phyloP scores from a whole-genome alignment of 352 stramenopile species.

The Globisporangium orthogonon region DNA sequence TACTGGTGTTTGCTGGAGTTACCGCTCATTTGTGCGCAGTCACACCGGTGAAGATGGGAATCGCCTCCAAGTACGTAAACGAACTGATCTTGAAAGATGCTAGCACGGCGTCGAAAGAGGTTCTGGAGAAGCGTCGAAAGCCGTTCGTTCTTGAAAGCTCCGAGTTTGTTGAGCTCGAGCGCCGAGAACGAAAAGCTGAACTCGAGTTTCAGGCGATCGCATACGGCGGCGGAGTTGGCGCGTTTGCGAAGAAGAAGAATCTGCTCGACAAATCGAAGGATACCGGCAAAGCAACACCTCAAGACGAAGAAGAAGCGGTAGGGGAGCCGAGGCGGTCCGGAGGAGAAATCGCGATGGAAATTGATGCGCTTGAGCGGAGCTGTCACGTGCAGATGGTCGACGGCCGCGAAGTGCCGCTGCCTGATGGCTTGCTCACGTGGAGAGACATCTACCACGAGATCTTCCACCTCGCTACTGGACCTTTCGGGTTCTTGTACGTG shows the following conservation, averaged over 20 bases:
- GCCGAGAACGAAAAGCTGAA: constrained; percentile 66
- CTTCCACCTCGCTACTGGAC: constrained; percentile 37
- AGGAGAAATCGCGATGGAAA: constrained; percentile 56
- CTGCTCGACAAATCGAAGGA: constrained; percentile 7
- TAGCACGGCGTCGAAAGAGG: constrained; percentile 56
- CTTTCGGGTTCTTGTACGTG: constrained; percentile 63
- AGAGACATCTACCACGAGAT: constrained; percentile 29
- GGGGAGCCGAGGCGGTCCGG: constrained; percentile 19
- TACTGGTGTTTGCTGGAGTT: constrained; percentile 71
- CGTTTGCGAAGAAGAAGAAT: constrained; percentile 51
- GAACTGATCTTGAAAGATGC: constrained; percentile 86
- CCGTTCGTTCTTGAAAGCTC: constrained; percentile 72
- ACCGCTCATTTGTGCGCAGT: constrained; percentile 75
- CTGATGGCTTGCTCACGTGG: constrained; percentile 41
- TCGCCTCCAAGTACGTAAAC: constrained; percentile 86
- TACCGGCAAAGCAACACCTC: background rate
- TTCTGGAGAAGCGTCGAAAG: constrained; percentile 53
- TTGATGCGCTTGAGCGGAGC: constrained; percentile 58
- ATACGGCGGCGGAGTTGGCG: constrained; percentile 50
- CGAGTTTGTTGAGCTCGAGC: constrained; percentile 73
- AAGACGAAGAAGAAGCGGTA: background rate
- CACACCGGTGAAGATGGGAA: constrained; percentile 84
- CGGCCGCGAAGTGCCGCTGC: constrained; percentile 26
- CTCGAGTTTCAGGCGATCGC: constrained; percentile 81
- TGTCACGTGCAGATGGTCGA: constrained; percentile 31